Conservation (phyloP, 2,329 filamentous ascomycete genomes). For the Hymenoscyphus linearis region DNA sequence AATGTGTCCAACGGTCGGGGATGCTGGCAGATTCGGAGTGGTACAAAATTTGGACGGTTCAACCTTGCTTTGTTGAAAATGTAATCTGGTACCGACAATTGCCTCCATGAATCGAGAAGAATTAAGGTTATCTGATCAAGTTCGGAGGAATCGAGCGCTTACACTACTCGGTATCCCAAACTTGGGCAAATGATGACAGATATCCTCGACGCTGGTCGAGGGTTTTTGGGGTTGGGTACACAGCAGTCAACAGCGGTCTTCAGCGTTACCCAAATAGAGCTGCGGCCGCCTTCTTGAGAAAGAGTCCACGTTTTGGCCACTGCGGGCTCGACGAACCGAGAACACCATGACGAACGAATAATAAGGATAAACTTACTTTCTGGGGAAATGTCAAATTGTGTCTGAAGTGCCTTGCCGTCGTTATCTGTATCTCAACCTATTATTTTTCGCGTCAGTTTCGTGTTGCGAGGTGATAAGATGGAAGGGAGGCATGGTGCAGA, state of each 20-base stretch:
- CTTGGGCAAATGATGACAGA: background rate
- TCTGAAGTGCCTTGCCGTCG: background rate
- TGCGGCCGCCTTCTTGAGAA: slow-evolving; percentile 14
- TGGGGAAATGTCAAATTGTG: background rate
- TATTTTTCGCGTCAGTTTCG: slow-evolving; percentile 16
- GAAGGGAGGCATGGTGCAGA: slow-evolving; percentile 15
- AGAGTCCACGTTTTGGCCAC: slow-evolving; percentile 21
- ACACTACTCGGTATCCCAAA: background rate
- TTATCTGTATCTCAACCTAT: background rate
- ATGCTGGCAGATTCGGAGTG: slow-evolving; percentile 16
- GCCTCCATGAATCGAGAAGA: background rate
- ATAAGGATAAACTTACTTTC: slow-evolving; percentile 14
- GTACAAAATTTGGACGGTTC: slow-evolving; percentile 21
- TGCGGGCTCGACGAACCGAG: slow-evolving; percentile 4
- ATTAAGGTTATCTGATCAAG: background rate
- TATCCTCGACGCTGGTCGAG: slow-evolving; percentile 14
- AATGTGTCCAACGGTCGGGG: slow-evolving; percentile 16
- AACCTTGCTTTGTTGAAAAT: slow-evolving; percentile 9
- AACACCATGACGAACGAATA: background rate
- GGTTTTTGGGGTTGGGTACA: slow-evolving; percentile 16
- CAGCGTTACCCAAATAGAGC: slow-evolving; percentile 11
- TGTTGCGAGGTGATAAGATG: slow-evolving; percentile 7
- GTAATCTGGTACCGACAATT: background rate
- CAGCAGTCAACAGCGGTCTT: slow-evolving; percentile 15
- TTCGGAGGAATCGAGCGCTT: background rate